Evolutionary conservation across 208 protist species (phyloP).

Genomic region (Leishmania aethiopica): DNA sequence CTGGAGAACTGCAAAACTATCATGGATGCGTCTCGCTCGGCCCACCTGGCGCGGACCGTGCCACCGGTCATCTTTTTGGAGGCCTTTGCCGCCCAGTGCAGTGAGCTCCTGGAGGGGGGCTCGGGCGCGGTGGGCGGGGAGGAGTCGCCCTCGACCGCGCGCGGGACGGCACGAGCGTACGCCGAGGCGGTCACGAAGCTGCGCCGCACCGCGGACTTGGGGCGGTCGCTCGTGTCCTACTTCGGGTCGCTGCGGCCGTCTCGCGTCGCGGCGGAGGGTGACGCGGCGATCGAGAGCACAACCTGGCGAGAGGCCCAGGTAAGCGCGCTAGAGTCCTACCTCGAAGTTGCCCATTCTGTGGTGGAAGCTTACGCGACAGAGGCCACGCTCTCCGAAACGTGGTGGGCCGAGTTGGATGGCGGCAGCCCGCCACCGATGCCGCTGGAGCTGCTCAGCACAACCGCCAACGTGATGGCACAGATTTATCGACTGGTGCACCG

Average conservation of each 20-base stretch:
- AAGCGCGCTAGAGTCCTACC: constrained; percentile 15
- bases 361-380: constrained; percentile 23
- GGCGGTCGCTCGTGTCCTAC: constrained; percentile 21
- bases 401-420: constrained; percentile 1
- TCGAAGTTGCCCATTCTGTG: constrained; percentile 5
- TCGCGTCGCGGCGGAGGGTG: background rate
- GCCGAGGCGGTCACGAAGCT: constrained; percentile 13
- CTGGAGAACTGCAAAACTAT: constrained; percentile 29
- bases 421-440: constrained; percentile 9
- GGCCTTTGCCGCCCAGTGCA: constrained; percentile 9
- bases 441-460: constrained; percentile 28
- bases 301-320: constrained; percentile 7
- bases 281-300: background rate
- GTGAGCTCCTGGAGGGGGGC: background rate
- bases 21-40: constrained; percentile 25
- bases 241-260: background rate
- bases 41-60: background rate
- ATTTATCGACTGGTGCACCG: constrained; percentile 28
- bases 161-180: constrained; percentile 20
- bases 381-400: constrained; percentile 20
- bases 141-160: background rate
- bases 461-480: constrained; percentile 23
- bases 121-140: background rate
- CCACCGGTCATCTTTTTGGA: constrained; percentile 14
- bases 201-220: constrained; percentile 14